phyloP scores from a whole-genome alignment of 495 filamentous ascomycete species.

The Aspergillus bertholletiae region DNA sequence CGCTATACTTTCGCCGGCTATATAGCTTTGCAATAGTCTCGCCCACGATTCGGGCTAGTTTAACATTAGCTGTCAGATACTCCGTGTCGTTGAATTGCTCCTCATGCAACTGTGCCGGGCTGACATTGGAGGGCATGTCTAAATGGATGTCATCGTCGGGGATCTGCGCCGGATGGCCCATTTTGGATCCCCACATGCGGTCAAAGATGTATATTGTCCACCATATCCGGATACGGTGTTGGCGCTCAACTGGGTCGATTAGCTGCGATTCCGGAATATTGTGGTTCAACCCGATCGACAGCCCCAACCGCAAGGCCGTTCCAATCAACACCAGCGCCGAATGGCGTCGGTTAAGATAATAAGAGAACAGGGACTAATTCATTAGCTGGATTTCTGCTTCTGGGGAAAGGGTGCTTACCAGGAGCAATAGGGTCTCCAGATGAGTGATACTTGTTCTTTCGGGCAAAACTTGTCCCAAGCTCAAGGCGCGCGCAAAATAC shows the following conservation, averaged over 20 bases:
- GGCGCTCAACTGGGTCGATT: slow-evolving; percentile 39
- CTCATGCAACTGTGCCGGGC: slow-evolving; percentile 31
- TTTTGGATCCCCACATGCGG: slow-evolving; percentile 45
- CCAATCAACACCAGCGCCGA: slow-evolving; percentile 40
- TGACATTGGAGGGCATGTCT: slow-evolving; percentile 37
- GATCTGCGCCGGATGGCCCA: slow-evolving; percentile 44
- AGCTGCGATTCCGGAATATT: slow-evolving; percentile 46
- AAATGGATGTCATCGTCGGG: slow-evolving; percentile 47
- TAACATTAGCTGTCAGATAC: slow-evolving; percentile 40
- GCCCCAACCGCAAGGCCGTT: slow-evolving; percentile 39
- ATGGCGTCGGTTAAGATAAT: slow-evolving; percentile 44
- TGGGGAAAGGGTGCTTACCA: slow-evolving; percentile 22
- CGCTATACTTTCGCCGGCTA: slow-evolving; percentile 40
- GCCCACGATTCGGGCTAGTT: slow-evolving; percentile 38
- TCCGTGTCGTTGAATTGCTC: slow-evolving; percentile 41
- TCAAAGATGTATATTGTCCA: slow-evolving; percentile 50
- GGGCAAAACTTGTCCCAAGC: slow-evolving; percentile 37
- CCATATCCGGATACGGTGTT: slow-evolving; percentile 45
- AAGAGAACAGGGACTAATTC: slow-evolving; percentile 39
- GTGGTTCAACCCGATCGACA: slow-evolving; percentile 44
- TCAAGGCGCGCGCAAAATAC: slow-evolving; percentile 42
- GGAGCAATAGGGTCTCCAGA: slow-evolving; percentile 35
- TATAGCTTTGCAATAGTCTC: slow-evolving; percentile 41
- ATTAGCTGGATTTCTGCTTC: background rate
- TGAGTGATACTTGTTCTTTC: slow-evolving; percentile 42